These are phyloP conservation scores for Colletotrichum sp. DNA, from an alignment of 2,329 filamentous ascomycete genomes.

Conservation along the genomic window DNA sequence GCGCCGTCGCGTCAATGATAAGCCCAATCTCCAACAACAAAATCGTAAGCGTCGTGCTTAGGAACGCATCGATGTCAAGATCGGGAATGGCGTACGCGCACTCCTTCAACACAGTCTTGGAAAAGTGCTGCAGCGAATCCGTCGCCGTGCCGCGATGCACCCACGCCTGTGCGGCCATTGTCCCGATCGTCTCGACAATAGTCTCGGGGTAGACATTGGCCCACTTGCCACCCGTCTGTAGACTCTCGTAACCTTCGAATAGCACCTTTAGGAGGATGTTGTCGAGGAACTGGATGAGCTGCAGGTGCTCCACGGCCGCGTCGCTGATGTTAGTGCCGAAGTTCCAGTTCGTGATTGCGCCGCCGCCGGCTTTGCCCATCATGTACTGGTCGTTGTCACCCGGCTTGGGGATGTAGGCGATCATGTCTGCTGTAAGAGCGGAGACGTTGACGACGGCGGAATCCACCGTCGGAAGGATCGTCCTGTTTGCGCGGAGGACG, in stretches of 20 bases:
- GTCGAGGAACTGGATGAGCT: slow-evolving; percentile 35
- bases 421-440: slow-evolving; percentile 21
- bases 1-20: slow-evolving; percentile 31
- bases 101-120: slow-evolving; percentile 22
- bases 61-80: slow-evolving; percentile 30
- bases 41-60: slow-evolving; percentile 27
- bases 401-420: neutral
- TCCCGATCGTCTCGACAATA: slow-evolving; percentile 35
- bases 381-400: slow-evolving; percentile 28
- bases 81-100: slow-evolving; percentile 32
- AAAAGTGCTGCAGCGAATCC: slow-evolving; percentile 39
- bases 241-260: slow-evolving; percentile 31
- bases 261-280: slow-evolving; percentile 36
- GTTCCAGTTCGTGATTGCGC: slow-evolving; percentile 35
- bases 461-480: slow-evolving; percentile 30
- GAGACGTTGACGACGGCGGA: slow-evolving; percentile 31
- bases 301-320: slow-evolving; percentile 35
- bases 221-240: slow-evolving; percentile 35
- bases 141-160: slow-evolving; percentile 38
- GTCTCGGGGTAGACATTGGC: slow-evolving; percentile 33
- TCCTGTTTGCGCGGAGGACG: slow-evolving; percentile 36
- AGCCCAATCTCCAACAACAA: slow-evolving; percentile 35
- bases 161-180: slow-evolving; percentile 37
- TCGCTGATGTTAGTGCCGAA: slow-evolving; percentile 34
- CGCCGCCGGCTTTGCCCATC: slow-evolving; percentile 37